Evolutionary conservation across 805 yeast species (phyloP), one percentile per base, ranked within the genome.

Genomic region (Barnettozyma botsteinii): DNA sequence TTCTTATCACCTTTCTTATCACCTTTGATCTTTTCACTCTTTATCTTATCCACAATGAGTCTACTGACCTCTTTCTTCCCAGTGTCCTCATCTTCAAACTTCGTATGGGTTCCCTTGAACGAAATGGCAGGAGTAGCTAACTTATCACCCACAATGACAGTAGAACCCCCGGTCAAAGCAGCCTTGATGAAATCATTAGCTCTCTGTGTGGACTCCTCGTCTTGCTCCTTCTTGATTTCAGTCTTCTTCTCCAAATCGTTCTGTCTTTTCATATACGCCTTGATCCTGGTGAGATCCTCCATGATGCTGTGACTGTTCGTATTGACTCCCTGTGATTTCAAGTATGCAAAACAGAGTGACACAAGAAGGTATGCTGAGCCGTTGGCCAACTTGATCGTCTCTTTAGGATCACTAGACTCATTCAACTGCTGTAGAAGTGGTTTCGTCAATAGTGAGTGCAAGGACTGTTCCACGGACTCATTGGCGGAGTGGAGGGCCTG

Each of bases 211-310:
- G 65, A 64, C 5, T 58, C 59, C 17, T 41, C 32, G 5, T 35
- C 48, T 4, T 44, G 29, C 12, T 41, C 54, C 17, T 34, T 31
- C 2, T 37, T 42, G n/a, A 46, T 30, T 1, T 28, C 33, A 2
- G 42, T 59, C 40, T 41, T 54, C 46, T 25, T 50, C 38, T 42
- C 60, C 34, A 40, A 34, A 25, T 43, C 45, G 32, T 49, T 75
- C 27, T 75, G 69, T 52, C 78, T 69, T 28, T 70, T 70, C 78
- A 83, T 81, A 48, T 81, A 82, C n/a, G 67, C 53, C 56, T 81
- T 83, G 30, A 85, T 80, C 45, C 88, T 66, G 7, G 65, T 68
- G 38, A 85, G 63, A 52, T 84, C 94, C 23, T 63, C 63, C 79
- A 80, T 77, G 17, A 87, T 73, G 2, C 81, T 79, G 49, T 82